A percentile compares a stretch with the other conserved stretches of the same genome.
Conservation (phyloP, 495 filamentous ascomycete genomes). For the Jackrogersella minutella region DNA sequence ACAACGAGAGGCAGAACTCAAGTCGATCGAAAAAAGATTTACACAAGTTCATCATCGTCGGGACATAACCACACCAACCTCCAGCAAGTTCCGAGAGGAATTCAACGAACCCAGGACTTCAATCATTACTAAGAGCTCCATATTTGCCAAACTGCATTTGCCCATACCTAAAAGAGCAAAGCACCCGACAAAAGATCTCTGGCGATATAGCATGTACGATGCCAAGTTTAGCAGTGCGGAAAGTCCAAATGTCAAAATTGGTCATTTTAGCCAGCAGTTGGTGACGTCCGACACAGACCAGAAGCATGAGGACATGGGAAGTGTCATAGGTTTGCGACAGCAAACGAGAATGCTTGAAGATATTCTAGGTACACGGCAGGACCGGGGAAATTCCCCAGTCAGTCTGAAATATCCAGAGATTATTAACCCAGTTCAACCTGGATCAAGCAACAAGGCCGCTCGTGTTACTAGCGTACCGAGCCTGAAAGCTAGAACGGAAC, state of each 20-base stretch:
- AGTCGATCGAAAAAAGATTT: constrained; percentile 46
- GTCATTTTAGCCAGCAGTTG: background rate
- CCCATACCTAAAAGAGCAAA: constrained; percentile 43
- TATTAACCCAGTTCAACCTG: background rate
- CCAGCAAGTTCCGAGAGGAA: constrained; percentile 48
- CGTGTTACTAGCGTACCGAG: background rate
- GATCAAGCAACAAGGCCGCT: background rate
- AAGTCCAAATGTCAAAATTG: background rate
- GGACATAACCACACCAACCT: constrained; percentile 38
- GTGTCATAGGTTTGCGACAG: background rate
- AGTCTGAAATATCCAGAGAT: background rate
- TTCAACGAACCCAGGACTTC: constrained; percentile 28
- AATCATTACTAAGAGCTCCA: constrained; percentile 36
- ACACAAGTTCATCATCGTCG: constrained; percentile 41
- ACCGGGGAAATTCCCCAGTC: background rate
- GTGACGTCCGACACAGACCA: background rate
- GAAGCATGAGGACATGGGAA: background rate
- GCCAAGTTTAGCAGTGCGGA: background rate
- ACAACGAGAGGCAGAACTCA: constrained; percentile 40
- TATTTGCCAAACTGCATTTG: constrained; percentile 48
- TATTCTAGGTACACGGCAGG: background rate
- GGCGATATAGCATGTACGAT: background rate
- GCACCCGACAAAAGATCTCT: constrained; percentile 31
- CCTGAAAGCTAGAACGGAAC: constrained; percentile 5
- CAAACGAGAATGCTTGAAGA: background rate